Percentiles rank a stretch among this genome's conserved stretches.
phyloP scores from a whole-genome alignment of 768 basidiomycete species.

The Rhodotorula taiwanensis region DNA sequence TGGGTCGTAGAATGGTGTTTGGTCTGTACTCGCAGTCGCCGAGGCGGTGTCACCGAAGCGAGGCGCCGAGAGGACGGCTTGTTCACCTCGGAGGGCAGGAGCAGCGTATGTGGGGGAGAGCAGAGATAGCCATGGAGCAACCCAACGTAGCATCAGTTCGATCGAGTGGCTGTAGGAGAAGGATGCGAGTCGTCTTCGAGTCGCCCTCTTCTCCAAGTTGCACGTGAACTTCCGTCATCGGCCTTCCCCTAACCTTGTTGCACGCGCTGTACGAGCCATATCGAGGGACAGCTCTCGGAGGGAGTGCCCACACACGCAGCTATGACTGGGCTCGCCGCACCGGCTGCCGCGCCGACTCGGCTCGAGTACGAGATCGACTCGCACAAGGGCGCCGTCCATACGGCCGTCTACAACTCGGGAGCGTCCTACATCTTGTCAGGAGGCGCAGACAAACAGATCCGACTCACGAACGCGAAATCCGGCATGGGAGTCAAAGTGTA shows the following conservation, averaged over 20 bases:
- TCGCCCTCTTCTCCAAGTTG: too few relatives aligned
- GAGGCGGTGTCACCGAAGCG: background rate
- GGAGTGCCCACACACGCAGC: background rate
- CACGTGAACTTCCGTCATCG: too few relatives aligned
- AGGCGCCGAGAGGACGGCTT: background rate
- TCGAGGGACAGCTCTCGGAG: too few relatives aligned
- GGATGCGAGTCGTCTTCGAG: too few relatives aligned
- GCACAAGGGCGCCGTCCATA: slow-evolving; percentile 68
- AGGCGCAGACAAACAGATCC: slow-evolving; percentile 79
- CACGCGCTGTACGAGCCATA: too few relatives aligned
- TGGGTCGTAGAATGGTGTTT: slow-evolving; percentile 57
- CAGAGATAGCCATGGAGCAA: too few relatives aligned
- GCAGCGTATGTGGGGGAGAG: too few relatives aligned
- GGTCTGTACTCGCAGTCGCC: background rate
- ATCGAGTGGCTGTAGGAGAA: too few relatives aligned
- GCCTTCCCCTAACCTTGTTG: too few relatives aligned
- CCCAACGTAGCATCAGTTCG: too few relatives aligned
- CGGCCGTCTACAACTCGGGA: slow-evolving; percentile 85
- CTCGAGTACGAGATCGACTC: slow-evolving; percentile 37
- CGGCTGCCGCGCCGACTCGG: background rate
- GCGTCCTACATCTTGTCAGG: slow-evolving; percentile 84
- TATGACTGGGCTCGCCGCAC: background rate
- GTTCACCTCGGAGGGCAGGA: too few relatives aligned
- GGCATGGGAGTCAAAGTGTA: slow-evolving; percentile 90
- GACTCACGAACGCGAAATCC: slow-evolving; percentile 79